A percentile compares a stretch with the other conserved stretches of the same genome.
These are phyloP conservation scores for Canavalia gladiata DNA, from an alignment of 306 rosid genomes.

Conservation along the genomic window DNA sequence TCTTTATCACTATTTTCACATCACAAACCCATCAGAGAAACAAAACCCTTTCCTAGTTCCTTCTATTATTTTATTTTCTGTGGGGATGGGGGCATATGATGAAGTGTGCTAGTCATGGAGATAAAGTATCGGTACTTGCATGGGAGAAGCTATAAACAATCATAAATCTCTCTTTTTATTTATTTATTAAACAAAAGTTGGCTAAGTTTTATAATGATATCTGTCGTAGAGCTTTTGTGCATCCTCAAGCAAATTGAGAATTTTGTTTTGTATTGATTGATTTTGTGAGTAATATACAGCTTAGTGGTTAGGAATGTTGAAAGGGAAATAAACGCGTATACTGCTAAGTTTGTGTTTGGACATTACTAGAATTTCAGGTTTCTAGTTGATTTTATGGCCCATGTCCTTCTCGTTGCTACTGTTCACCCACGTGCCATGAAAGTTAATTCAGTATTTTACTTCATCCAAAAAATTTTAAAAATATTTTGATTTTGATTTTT, in stretches of 20 bases:
- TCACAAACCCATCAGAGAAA: conserved; percentile 44
- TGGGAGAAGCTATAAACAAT: conserved; percentile 32
- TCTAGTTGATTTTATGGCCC: conserved; percentile 38
- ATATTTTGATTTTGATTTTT: too few species aligned
- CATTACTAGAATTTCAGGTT: not conserved
- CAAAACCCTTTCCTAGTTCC: conserved; percentile 6
- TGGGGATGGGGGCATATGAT: conserved; percentile 19
- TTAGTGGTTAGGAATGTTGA: conserved; percentile 19
- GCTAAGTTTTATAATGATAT: conserved; percentile 9
- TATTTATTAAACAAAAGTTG: not conserved
- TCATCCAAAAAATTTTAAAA: too few species aligned
- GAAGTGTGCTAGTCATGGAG: conserved; percentile 31
- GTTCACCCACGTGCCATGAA: conserved; percentile 48
- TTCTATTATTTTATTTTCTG: not conserved
- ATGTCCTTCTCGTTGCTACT: conserved; percentile 31
- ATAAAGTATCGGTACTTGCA: conserved; percentile 28
- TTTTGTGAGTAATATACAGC: not conserved
- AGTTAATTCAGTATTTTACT: conserved; percentile 3
- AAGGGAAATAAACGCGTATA: conserved; percentile 41
- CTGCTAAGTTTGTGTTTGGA: not conserved
- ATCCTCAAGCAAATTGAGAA: not conserved
- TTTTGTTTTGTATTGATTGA: not conserved
- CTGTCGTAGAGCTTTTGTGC: not conserved
- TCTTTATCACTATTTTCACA: conserved; percentile 46
- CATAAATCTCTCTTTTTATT: not conserved